Evolutionary conservation across 768 basidiomycete species (phyloP).

Genomic region (Crassisporium funariophilum): DNA sequence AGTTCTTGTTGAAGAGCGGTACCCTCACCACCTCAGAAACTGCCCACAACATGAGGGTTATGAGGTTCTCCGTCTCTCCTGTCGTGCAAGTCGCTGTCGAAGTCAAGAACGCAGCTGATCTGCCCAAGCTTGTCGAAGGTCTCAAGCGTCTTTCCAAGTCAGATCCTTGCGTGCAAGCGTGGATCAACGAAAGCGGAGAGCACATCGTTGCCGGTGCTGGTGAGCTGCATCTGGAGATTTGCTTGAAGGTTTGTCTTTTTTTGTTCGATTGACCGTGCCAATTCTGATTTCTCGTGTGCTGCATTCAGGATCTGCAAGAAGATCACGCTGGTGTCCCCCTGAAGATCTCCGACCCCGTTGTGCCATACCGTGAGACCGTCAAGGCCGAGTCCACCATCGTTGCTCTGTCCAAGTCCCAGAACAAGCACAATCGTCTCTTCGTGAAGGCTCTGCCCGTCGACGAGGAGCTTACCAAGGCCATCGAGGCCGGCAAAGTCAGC

Average conservation of each 20-base stretch:
- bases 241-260: constrained; percentile 75
- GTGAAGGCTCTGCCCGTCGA: constrained; percentile 91
- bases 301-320: constrained; percentile 88
- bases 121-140: constrained; percentile 99
- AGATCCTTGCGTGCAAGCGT: constrained; percentile 98
- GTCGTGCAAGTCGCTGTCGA: constrained; percentile 99
- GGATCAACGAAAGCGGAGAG: constrained; percentile 89
- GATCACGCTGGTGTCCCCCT: constrained; percentile 99
- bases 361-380: constrained; percentile 97
- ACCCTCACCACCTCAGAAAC: constrained; percentile 98
- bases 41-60: constrained; percentile 99
- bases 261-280: neutral
- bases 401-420: constrained; percentile 98
- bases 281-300: constrained; percentile 4
- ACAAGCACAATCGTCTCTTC: constrained; percentile 99
- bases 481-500: constrained; percentile 83
- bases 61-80: constrained; percentile 99
- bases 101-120: constrained; percentile 98
- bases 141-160: constrained; percentile 99
- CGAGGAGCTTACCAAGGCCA: constrained; percentile 92
- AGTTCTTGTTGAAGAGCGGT: constrained; percentile 99
- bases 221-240: constrained; percentile 99
- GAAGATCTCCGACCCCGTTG: constrained; percentile 97
- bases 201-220: constrained; percentile 99
- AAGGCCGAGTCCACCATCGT: constrained; percentile 93